A percentile compares a stretch with the other conserved stretches of the same genome.
Evolutionary conservation across 1,139 yeast genomes (phyloP).

Genomic region (Meyerozyma carpophila): DNA sequence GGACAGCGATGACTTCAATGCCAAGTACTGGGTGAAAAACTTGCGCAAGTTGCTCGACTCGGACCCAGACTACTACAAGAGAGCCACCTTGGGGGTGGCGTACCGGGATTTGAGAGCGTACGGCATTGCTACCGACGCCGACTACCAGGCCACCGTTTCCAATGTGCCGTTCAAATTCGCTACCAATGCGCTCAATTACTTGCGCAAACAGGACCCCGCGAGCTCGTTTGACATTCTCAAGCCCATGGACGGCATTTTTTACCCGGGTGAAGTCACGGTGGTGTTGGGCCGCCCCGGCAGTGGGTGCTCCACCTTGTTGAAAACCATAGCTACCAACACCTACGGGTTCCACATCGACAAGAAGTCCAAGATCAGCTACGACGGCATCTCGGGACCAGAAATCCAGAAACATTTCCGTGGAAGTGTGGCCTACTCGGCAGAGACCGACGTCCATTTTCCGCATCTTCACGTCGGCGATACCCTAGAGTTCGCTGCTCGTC

Average conservation of each 20-base stretch:
- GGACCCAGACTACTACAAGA: constrained; percentile 17
- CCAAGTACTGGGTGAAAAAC: constrained; percentile 23
- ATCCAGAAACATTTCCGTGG: constrained; percentile 4
- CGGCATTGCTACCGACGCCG: constrained; percentile 15
- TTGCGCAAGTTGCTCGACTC: constrained; percentile 14
- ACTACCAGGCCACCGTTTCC: constrained; percentile 13
- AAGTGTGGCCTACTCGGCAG: constrained; percentile 5
- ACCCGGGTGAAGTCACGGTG: constrained; percentile 5
- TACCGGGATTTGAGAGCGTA: constrained; percentile 14
- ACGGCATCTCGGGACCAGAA: constrained; percentile 3
- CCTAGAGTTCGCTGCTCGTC: constrained; percentile 5
- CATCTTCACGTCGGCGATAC: constrained; percentile 7
- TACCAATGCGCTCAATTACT: constrained; percentile 3
- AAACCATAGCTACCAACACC: constrained; percentile 12
- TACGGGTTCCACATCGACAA: constrained; percentile 12
- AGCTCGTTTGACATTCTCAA: constrained; percentile 4
- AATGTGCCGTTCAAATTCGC: constrained; percentile 9
- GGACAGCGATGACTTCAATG: constrained; percentile 12
- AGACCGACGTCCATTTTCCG: constrained; percentile 6
- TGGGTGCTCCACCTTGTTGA: constrained; percentile 6
- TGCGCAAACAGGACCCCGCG: not conserved
- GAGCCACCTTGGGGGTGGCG: constrained; percentile 15
- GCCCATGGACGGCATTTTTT: constrained; percentile 4
- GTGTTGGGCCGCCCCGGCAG: constrained; percentile 7
- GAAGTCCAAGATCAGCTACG: constrained; percentile 6